Base-by-base conservation (phyloP, 768 basidiomycete species). In the Artomyces pyxidatus region DNA sequence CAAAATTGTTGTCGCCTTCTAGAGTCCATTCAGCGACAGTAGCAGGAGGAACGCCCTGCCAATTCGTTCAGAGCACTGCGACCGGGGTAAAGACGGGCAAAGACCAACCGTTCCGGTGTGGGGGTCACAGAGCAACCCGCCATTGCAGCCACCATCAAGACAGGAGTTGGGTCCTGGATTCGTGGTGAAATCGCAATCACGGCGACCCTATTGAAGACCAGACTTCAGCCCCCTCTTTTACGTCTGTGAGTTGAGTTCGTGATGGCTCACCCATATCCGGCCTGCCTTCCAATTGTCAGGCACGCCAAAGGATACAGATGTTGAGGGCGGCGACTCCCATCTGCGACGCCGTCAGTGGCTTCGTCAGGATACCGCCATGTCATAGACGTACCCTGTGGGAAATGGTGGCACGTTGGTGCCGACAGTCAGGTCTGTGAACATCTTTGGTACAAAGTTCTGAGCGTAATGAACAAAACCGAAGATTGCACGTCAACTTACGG, bases 11-110 rank as follows among this genome's bases (percentile, higher is more conserved):
- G 37, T 62, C 58, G 1, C 59, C 71, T 54, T 68, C 55, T 8
- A 85, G 63, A n/a, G 80, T 84, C 67, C 76, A 85, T 56, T 86
- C 83, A 1, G 84, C 85, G 30, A 86, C 66, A 4, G 76, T 74
- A 10, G 78, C 83, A 37, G 85, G 85, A 27, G 83, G 82, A n/a
- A 80, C 73, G 43, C 80, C 81, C 74, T 75, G 35, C 17, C 9
- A 43, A 53, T 7, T 25, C 0, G 47, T 17, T 45, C 22, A 47
- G 42, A 46, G 11, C 16, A 9, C 19, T 9, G 14, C 21, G 14
- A 39, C 32, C 12, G 10, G 40, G 14, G 6, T 21, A 26, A 32
- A 25, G 14, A 25, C 9, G 39, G 17, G 19, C n/a, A n/a, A 9
- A n/a, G 3, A 46, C 58, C 28, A 37, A 60, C 60, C 2, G 57